A percentile compares a stretch with the other conserved stretches of the same genome.
These are phyloP conservation scores for Torrubiellomyces zombiae DNA, from an alignment of 2,329 filamentous ascomycete species.

Conservation along the genomic window DNA sequence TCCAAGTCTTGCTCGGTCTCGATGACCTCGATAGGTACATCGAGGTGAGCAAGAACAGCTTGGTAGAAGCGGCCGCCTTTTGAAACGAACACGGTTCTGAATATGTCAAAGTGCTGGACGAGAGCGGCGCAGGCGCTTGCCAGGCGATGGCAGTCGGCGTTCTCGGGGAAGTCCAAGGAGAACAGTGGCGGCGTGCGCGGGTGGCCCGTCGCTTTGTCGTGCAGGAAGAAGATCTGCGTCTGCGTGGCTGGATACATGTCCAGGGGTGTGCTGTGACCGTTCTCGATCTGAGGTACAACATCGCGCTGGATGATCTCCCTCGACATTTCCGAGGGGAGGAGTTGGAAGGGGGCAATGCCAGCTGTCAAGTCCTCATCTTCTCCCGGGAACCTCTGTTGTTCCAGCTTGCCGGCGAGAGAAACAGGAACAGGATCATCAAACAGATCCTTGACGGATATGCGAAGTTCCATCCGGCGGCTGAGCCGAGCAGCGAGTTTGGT, in stretches of 20 bases:
- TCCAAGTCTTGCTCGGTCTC: slow-evolving; percentile 2
- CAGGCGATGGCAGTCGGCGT: background rate
- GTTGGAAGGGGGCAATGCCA: background rate
- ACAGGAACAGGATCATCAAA: slow-evolving; percentile 4
- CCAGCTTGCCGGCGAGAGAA: slow-evolving; percentile 2
- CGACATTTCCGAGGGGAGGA: background rate
- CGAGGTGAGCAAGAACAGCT: slow-evolving; percentile 2
- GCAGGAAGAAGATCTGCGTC: background rate
- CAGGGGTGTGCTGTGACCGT: background rate
- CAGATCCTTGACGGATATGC: slow-evolving; percentile 5
- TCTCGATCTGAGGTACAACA: background rate
- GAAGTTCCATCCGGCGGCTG: slow-evolving; percentile 1
- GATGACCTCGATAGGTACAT: slow-evolving; percentile 3
- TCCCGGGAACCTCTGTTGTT: background rate
- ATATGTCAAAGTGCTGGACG: slow-evolving; percentile 5
- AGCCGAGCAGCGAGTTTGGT: slow-evolving; percentile 3
- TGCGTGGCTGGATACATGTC: slow-evolving; percentile 1
- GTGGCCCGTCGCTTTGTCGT: background rate
- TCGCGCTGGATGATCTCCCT: background rate
- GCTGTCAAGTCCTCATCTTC: background rate
- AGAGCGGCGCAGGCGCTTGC: slow-evolving; percentile 1
- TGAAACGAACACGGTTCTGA: slow-evolving; percentile 4
- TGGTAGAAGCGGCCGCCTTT: slow-evolving; percentile 3
- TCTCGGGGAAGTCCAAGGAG: background rate
- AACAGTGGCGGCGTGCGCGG: background rate